Evolutionary conservation across 176 grass and related monocot genomes (phyloP).

Genomic region (Stipa capillata): DNA sequence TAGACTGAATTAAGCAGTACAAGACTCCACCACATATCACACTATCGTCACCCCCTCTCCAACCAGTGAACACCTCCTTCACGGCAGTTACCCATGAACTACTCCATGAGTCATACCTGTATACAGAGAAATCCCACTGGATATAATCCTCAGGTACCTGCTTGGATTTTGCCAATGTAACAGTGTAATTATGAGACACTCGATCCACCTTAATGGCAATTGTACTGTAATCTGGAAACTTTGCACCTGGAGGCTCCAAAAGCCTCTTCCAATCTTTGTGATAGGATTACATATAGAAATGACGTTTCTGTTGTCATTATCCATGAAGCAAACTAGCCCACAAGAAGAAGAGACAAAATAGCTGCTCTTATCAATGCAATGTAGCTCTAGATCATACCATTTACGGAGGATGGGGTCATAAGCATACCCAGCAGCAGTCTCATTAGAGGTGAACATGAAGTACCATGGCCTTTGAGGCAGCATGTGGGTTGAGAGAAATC

Average conservation of each 20-base stretch:
- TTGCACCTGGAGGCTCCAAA: constrained; percentile 49
- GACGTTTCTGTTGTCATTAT: constrained; percentile 45
- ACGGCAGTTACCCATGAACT: constrained; percentile 42
- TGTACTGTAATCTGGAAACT: constrained; percentile 64
- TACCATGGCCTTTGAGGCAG: constrained; percentile 85
- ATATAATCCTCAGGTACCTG: constrained; percentile 59
- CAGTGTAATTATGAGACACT: constrained; percentile 50
- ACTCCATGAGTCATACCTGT: constrained; percentile 56
- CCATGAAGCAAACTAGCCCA: constrained; percentile 89
- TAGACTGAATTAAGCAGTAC: constrained; percentile 92
- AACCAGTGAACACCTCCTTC: constrained; percentile 64
- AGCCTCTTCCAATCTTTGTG: constrained; percentile 56
- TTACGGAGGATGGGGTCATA: constrained; percentile 73
- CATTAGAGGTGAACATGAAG: constrained; percentile 85
- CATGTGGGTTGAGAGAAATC: constrained; percentile 56
- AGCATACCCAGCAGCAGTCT: constrained; percentile 57
- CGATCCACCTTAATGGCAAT: constrained; percentile 68
- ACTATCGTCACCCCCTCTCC: constrained; percentile 89
- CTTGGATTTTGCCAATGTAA: constrained; percentile 67
- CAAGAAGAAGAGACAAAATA: constrained; percentile 69
- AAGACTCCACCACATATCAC: constrained; percentile 70
- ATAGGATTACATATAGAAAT: constrained; percentile 88
- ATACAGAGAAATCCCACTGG: constrained; percentile 69
- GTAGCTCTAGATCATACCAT: constrained; percentile 80
- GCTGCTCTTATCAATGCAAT: constrained; percentile 60